Evolutionary conservation across 2,329 filamentous ascomycete species (phyloP), one percentile per base, ranked within the genome.

Genomic region (Diaporthe destruens): DNA sequence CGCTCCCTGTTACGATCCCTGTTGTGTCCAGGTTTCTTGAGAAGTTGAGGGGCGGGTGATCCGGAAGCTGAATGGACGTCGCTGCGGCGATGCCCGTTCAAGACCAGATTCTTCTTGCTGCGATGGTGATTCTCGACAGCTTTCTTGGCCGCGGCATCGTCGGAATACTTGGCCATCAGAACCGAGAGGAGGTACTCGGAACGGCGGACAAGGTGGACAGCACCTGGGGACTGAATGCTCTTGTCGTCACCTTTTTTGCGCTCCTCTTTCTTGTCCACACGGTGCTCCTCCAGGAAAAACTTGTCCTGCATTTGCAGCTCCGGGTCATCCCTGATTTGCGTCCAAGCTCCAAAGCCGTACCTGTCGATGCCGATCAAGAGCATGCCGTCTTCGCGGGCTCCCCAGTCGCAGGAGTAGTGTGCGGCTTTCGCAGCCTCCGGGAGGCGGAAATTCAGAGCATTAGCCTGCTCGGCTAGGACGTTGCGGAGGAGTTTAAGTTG

Each of bases 191-290:
- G 88, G 80, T 99, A 99, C 79, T 98, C 96, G 12, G 96, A 94
- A 73, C 96, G 93, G 61, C 96, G 94, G 69, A 98, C 96, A 56
- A 99, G 90, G 80, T 99, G 96, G 36, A 99, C 96, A 29, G 96
- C 96, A n/a, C 96, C 96, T 5, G 96, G 96, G 3, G 96, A 97
- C 79, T 97, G 97, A 47, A 94, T 93, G 74, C 92, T 91, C 78
- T 94, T 95, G 71, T 92, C 93, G 23, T 94, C 92, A 20, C 85
- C 90, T 78, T 94, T 94, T 78, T 87, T 93, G 47, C 96, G 92
- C 81, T 98, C 95, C 78, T 96, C 95, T 81, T 98, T 98, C 84
- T 97, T 96, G 81, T 97, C 96, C 23, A 98, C 96, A n/a, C 96
- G 93, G 81, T 98, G 95, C 82, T 99, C 97, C 80, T 99, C 96